phyloP scores from a whole-genome alignment of 257 asterid species.

The Solanum verrucosum region DNA sequence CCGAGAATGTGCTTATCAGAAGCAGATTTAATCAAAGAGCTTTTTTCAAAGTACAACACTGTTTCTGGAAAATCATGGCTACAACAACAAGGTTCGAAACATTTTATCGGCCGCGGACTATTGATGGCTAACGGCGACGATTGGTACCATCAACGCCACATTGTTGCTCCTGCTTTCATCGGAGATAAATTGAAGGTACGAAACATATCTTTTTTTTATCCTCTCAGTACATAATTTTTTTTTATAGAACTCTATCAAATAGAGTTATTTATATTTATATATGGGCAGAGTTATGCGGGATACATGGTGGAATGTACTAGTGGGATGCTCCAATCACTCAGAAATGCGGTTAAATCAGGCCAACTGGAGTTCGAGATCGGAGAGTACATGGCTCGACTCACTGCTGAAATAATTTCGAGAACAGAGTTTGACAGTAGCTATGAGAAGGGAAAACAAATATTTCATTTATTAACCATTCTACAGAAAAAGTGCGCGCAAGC shows the following conservation, averaged over 20 bases:
- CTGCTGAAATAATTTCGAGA: slow-evolving; percentile 85
- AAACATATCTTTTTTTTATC: too few species aligned
- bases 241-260: too few species aligned
- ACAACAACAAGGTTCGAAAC: slow-evolving; percentile 77
- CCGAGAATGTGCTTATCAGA: slow-evolving; percentile 82
- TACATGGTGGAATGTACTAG: slow-evolving; percentile 78
- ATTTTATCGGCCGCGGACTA: slow-evolving; percentile 80
- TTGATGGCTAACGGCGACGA: slow-evolving; percentile 87
- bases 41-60: slow-evolving; percentile 51
- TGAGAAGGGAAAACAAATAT: slow-evolving; percentile 75
- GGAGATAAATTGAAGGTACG: slow-evolving; percentile 74
- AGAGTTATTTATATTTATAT: not conserved
- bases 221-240: not conserved
- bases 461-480: slow-evolving; percentile 40
- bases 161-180: slow-evolving; percentile 89
- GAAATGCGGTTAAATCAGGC: slow-evolving; percentile 27
- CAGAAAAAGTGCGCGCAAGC: slow-evolving; percentile 63
- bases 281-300: slow-evolving; percentile 55
- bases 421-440: slow-evolving; percentile 70
- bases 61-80: slow-evolving; percentile 79
- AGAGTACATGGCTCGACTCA: slow-evolving; percentile 58
- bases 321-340: slow-evolving; percentile 44
- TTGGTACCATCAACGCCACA: slow-evolving; percentile 87
- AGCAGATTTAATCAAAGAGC: slow-evolving; percentile 54
- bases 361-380: slow-evolving; percentile 65